phyloP scores from a whole-genome alignment of 805 yeast genomes.

The Nakazawaea laoshanensis region DNA sequence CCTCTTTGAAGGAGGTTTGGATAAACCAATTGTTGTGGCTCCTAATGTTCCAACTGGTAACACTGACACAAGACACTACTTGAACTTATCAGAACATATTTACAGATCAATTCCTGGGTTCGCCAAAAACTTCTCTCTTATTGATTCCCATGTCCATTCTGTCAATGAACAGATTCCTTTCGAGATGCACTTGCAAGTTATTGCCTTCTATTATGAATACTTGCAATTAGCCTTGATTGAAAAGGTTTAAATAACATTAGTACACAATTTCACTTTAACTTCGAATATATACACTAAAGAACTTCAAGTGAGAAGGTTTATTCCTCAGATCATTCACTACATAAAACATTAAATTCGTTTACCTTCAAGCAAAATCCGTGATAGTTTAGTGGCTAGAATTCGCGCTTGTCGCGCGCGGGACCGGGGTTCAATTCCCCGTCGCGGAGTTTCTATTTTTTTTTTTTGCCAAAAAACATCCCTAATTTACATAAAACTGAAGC shows the following conservation, averaged over 20 bases:
- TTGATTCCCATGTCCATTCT: constrained; percentile 39
- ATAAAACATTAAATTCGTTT: no score
- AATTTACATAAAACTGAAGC: no score
- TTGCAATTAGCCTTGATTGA: constrained; percentile 18
- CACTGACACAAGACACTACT: constrained; percentile 55
- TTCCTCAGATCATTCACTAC: no score
- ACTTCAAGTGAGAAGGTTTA: background rate
- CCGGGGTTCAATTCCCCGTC: constrained; percentile 12
- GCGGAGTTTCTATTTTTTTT: constrained; percentile 10
- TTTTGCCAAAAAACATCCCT: no score
- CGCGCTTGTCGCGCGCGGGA: constrained; percentile 11
- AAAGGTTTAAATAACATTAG: background rate
- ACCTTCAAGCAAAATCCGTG: constrained; percentile 6
- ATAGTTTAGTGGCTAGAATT: constrained; percentile 11
- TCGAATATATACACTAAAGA: no score
- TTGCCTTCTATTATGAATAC: constrained; percentile 46
- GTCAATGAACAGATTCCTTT: constrained; percentile 49
- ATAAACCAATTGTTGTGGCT: constrained; percentile 23
- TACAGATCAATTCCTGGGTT: constrained; percentile 47
- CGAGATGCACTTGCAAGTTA: constrained; percentile 44
- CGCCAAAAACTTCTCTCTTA: constrained; percentile 9
- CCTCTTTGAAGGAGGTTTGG: constrained; percentile 21
- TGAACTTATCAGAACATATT: constrained; percentile 46
- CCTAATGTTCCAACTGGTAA: constrained; percentile 50
- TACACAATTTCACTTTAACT: background rate